A percentile compares a stretch with the other conserved stretches of the same genome.
These are phyloP conservation scores for Nitzschia sp. DNA, from an alignment of 108 stramenopile species.

Conservation along the genomic window DNA sequence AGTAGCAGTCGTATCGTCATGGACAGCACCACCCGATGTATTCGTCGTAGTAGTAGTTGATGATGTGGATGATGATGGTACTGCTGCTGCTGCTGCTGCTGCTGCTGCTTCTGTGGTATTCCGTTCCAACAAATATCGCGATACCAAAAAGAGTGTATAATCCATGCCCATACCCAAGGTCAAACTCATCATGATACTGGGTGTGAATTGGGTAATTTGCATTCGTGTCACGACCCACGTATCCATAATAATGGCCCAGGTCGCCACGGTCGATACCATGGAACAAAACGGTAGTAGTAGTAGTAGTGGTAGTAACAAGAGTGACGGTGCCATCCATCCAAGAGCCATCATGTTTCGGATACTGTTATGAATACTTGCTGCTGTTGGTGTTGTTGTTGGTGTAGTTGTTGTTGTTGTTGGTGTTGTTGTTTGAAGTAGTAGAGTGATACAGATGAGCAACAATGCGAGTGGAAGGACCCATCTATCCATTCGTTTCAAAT, in stretches of 20 bases:
- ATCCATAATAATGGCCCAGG: slow-evolving; percentile 15
- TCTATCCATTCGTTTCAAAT: slow-evolving; percentile 23
- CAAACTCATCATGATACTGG: slow-evolving; percentile 35
- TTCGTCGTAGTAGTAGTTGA: not conserved
- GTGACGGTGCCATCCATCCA: not conserved
- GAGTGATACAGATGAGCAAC: slow-evolving; percentile 18
- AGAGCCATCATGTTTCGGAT: not conserved
- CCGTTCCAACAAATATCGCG: slow-evolving; percentile 22
- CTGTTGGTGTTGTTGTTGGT: not conserved
- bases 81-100: too few relatives aligned
- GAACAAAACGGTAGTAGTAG: slow-evolving; percentile 22
- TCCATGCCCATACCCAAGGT: slow-evolving; percentile 38
- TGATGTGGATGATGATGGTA: not conserved
- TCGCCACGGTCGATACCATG: slow-evolving; percentile 15
- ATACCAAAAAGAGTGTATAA: slow-evolving; percentile 32
- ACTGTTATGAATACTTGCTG: too few relatives aligned
- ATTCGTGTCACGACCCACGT: slow-evolving; percentile 5
- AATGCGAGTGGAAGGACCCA: slow-evolving; percentile 33
- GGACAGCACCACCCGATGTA: not conserved
- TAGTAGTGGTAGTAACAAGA: not conserved
- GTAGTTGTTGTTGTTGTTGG: not conserved
- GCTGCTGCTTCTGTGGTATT: not conserved
- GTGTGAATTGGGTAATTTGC: slow-evolving; percentile 37
- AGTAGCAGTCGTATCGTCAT: not conserved
- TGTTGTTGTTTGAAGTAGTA: not conserved